These are phyloP conservation scores for Pseudomassariella vexata DNA, from an alignment of 2,329 filamentous ascomycete species.

Conservation along the genomic window DNA sequence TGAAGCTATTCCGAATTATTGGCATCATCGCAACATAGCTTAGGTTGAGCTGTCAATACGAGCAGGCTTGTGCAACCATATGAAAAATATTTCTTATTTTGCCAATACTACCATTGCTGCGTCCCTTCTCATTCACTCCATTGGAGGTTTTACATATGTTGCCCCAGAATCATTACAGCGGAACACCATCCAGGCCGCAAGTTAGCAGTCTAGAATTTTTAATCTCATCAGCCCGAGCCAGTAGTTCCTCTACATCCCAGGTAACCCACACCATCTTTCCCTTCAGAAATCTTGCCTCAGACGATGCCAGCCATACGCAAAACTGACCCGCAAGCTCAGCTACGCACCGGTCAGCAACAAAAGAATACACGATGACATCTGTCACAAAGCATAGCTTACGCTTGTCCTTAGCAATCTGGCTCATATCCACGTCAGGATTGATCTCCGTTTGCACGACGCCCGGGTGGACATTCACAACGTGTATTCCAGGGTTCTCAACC, in stretches of 20 bases:
- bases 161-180: too few species aligned
- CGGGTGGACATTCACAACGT: slow-evolving; percentile 33
- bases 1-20: too few species aligned
- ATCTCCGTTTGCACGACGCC: slow-evolving; percentile 33
- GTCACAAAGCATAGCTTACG: too few species aligned
- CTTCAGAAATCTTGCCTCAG: slow-evolving; percentile 20
- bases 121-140: too few species aligned
- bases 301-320: slow-evolving; percentile 11
- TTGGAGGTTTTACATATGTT: too few species aligned
- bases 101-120: too few species aligned
- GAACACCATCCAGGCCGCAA: background rate
- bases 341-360: too few species aligned
- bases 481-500: slow-evolving; percentile 27
- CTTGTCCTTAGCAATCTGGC: background rate
- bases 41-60: too few species aligned
- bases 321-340: slow-evolving; percentile 11
- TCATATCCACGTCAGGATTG: slow-evolving; percentile 10
- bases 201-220: background rate
- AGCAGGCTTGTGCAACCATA: too few species aligned
- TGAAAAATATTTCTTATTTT: too few species aligned
- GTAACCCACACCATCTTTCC: slow-evolving; percentile 30
- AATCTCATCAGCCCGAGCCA: slow-evolving; percentile 23
- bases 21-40: too few species aligned
- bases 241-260: slow-evolving; percentile 36
- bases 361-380: too few species aligned